Evolutionary conservation across 2,329 filamentous ascomycete genomes (phyloP), one percentile per base, ranked within the genome.

Genomic region (Dactylonectria macrodidyma): DNA sequence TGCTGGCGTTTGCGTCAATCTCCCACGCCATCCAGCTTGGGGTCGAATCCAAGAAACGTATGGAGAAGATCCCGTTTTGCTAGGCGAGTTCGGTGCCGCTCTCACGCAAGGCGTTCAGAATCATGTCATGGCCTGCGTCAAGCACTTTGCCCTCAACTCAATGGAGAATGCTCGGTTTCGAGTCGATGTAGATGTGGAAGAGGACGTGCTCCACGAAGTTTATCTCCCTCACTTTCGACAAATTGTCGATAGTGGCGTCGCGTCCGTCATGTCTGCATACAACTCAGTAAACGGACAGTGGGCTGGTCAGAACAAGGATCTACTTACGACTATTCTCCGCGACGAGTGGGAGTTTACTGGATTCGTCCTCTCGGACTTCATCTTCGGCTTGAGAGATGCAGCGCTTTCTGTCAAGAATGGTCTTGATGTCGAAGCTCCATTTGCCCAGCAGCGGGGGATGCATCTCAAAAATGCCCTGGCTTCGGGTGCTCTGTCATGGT

Each of bases 31-130:
- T n/a, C 73, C 71, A 2, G 73, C 70, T 1, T 75, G 72, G 72
- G 72, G 73, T 19, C 66, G 73, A 0, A 71, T 75, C 22, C 71
- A 75, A 22, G 72, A 75, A 26, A 73, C 72, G 1, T 75, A 75
- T 33, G 67, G 66, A 11, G 73, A 75, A 22, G 70, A 75, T 44
- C 72, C 73, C 1, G 11, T 75, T 2, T 26, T 75, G 3, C 59
- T 75, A 1, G 73, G 72, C 4, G 65, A 73, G 36, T 63, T 75
- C 8, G 73, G 72, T 5, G 46, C 60, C 7, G 73, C 73, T 0
- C 58, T 70, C 5, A 65, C 63, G 1, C 36, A 65, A 1, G 73
- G 73, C 6, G 52, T 74, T 1, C 72, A 75, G 66, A 59, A 65
- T 22, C 69, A 71, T 26, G 26, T 74, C 14, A 75, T 75, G 73